Conservation (phyloP, 2,329 filamentous ascomycete genomes). For the Penicillium janthinellum region DNA sequence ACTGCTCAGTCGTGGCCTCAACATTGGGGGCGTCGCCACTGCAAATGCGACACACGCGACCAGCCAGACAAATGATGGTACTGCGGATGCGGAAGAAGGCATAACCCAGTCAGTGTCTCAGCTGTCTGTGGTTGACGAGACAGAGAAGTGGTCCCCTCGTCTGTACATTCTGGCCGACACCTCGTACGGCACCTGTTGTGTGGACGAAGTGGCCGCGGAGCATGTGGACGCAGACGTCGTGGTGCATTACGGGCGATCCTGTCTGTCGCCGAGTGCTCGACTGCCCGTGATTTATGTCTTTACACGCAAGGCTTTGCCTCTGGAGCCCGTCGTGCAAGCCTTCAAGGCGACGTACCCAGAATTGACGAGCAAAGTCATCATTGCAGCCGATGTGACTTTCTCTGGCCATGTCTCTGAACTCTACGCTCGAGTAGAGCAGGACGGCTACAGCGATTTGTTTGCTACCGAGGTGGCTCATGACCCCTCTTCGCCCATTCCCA, state of each 20-base stretch:
- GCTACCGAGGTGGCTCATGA: slow-evolving; percentile 74
- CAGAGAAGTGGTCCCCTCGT: slow-evolving; percentile 35
- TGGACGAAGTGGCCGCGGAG: slow-evolving; percentile 94
- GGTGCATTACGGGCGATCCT: slow-evolving; percentile 91
- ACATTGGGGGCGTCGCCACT: slow-evolving; percentile 26
- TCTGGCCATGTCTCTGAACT: slow-evolving; percentile 70
- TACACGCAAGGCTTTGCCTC: slow-evolving; percentile 70
- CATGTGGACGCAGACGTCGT: slow-evolving; percentile 89
- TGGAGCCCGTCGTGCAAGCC: slow-evolving; percentile 58
- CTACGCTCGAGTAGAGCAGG: slow-evolving; percentile 53
- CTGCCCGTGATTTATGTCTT: slow-evolving; percentile 90
- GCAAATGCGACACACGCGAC: slow-evolving; percentile 16
- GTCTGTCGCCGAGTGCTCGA: slow-evolving; percentile 83
- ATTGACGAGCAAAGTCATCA: slow-evolving; percentile 64
- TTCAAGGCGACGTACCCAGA: slow-evolving; percentile 72
- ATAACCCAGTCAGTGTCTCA: slow-evolving; percentile 32
- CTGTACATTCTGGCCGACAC: slow-evolving; percentile 92
- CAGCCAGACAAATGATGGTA: slow-evolving; percentile 16
- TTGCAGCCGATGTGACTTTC: slow-evolving; percentile 91
- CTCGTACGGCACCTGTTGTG: slow-evolving; percentile 94
- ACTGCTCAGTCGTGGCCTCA: slow-evolving; percentile 59
- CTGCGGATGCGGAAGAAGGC: slow-evolving; percentile 9
- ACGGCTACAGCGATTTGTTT: slow-evolving; percentile 71
- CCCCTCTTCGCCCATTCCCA: slow-evolving; percentile 79
- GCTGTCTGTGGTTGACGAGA: slow-evolving; percentile 27